phyloP scores from a whole-genome alignment of 352 stramenopile genomes.

The Phytopythium cucurbitacearum region DNA sequence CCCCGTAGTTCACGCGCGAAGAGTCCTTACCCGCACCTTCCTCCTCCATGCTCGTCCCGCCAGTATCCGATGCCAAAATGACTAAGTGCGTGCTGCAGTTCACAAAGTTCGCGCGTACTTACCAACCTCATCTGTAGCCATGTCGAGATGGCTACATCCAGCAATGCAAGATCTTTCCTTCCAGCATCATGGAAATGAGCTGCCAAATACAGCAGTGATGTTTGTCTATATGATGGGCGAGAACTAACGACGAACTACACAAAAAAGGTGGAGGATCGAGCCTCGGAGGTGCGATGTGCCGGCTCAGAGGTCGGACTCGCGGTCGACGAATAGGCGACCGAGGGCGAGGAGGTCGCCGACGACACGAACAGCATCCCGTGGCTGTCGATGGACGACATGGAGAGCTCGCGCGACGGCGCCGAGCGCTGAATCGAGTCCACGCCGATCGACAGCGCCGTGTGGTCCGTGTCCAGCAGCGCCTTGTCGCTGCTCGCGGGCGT shows the following conservation, averaged over 20 bases:
- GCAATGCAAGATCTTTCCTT: too few relatives aligned
- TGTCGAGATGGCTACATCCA: background rate
- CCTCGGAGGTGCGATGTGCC: constrained; percentile 10
- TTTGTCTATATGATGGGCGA: too few relatives aligned
- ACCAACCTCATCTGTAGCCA: constrained; percentile 6
- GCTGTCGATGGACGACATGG: constrained; percentile 42
- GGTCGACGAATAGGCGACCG: constrained; percentile 56
- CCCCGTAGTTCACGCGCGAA: too few relatives aligned
- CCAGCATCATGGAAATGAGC: too few relatives aligned
- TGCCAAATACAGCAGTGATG: too few relatives aligned
- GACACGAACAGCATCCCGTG: constrained; percentile 32
- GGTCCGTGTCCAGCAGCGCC: constrained; percentile 7
- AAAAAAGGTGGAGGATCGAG: constrained; percentile 48
- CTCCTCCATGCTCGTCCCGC: constrained; percentile 16
- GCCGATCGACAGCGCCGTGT: constrained; percentile 13
- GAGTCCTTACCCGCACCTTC: constrained; percentile 13
- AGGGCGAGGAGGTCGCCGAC: constrained; percentile 33
- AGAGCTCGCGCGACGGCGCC: constrained; percentile 36
- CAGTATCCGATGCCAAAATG: background rate
- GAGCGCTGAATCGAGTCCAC: constrained; percentile 17
- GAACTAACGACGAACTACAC: constrained; percentile 16
- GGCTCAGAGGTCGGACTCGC: constrained; percentile 41
- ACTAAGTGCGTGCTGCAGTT: background rate
- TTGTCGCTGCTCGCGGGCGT: constrained; percentile 15
- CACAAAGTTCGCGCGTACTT: background rate